Evolutionary conservation across 176 grass and related monocot species (phyloP).

Genomic region (Metroxylon sagu): DNA sequence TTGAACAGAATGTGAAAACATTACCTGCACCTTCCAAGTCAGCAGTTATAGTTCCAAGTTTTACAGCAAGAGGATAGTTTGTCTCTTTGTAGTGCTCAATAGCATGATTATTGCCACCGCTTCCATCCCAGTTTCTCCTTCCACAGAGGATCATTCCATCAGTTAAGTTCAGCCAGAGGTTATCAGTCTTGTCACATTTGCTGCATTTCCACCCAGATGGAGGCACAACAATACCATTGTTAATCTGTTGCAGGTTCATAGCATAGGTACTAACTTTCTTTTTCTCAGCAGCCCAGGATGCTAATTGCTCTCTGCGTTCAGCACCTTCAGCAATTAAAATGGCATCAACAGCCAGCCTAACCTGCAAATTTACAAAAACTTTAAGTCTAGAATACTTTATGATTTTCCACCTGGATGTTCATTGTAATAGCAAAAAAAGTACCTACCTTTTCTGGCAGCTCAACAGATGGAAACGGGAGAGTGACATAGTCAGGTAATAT

Average conservation of each 20-base stretch:
- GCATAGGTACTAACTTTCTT: constrained; percentile 73
- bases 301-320: constrained; percentile 69
- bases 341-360: constrained; percentile 82
- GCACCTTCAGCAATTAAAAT: constrained; percentile 80
- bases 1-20: constrained; percentile 13
- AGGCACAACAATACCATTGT: constrained; percentile 74
- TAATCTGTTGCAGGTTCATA: constrained; percentile 73
- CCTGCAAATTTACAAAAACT: constrained; percentile 29
- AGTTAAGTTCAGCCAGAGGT: constrained; percentile 97
- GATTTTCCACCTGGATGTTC: no score
- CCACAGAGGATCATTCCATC: constrained; percentile 91
- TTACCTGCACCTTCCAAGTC: constrained; percentile 95
- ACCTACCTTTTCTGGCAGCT: constrained; percentile 90
- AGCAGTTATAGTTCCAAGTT: constrained; percentile 86
- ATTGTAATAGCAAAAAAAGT: background rate
- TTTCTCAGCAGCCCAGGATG: constrained; percentile 88
- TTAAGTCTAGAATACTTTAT: no score
- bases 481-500: constrained; percentile 76
- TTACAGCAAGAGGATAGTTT: constrained; percentile 86
- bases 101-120: constrained; percentile 91
- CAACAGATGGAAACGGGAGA: constrained; percentile 88
- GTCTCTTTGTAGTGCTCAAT: constrained; percentile 81
- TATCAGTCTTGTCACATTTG: constrained; percentile 94
- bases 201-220: constrained; percentile 90
- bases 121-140: constrained; percentile 82